Conservation (phyloP, 108 stramenopile genomes). For the Cyclotella cryptica region DNA sequence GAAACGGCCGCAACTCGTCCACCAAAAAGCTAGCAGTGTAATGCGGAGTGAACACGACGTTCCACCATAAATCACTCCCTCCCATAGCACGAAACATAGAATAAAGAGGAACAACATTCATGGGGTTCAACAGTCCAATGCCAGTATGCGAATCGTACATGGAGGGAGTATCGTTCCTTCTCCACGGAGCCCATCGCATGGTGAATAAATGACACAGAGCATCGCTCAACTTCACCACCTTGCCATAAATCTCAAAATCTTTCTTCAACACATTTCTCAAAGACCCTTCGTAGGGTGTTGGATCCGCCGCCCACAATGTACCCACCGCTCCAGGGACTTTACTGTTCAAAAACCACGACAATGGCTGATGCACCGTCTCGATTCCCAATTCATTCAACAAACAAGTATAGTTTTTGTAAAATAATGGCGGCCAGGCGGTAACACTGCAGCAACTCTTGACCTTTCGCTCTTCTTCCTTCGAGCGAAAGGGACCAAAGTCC, state of each 20-base stretch:
- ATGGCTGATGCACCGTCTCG: conserved; percentile 56
- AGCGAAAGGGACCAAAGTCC: conserved; percentile 47
- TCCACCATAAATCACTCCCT: conserved; percentile 62
- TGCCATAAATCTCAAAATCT: conserved; percentile 56
- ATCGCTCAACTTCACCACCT: conserved; percentile 50
- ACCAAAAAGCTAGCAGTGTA: conserved; percentile 65
- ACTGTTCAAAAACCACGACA: conserved; percentile 64
- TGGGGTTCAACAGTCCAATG: conserved; percentile 58
- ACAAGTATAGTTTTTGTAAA: conserved; percentile 69
- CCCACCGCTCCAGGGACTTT: conserved; percentile 65
- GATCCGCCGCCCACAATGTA: conserved; percentile 62
- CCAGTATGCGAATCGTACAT: conserved; percentile 68
- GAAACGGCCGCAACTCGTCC: conserved; percentile 62
- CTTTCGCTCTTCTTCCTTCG: conserved; percentile 33
- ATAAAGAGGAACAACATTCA: conserved; percentile 62
- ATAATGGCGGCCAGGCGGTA: conserved; percentile 62
- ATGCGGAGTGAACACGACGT: conserved; percentile 64
- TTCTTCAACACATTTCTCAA: conserved; percentile 54
- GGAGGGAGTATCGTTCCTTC: conserved; percentile 50
- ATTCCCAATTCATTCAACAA: conserved; percentile 49
- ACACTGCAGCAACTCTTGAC: conserved; percentile 68
- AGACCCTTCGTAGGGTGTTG: conserved; percentile 54
- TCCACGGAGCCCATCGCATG: conserved; percentile 64
- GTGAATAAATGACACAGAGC: conserved; percentile 52
- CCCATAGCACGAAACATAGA: conserved; percentile 52